Percentiles rank a stretch among this genome's conserved stretches.
These are phyloP conservation scores for Luffa acutangula DNA, from an alignment of 306 rosid species.

Conservation along the genomic window DNA sequence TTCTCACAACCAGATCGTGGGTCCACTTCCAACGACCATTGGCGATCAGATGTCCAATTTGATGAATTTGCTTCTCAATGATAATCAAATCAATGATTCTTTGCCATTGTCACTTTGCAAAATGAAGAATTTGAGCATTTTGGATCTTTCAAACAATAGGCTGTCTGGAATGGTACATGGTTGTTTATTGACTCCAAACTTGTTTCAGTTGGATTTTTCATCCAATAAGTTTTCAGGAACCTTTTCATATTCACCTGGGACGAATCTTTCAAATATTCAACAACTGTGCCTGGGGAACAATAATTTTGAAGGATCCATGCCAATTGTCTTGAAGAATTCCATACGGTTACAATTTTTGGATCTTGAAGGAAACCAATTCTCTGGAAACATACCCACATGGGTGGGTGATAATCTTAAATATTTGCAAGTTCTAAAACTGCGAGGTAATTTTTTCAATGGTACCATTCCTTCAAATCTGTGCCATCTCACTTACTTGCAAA, in stretches of 20 bases:
- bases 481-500: background rate
- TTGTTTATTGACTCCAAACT: background rate
- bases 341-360: background rate
- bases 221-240: background rate
- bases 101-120: background rate
- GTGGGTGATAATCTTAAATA: background rate
- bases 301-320: background rate
- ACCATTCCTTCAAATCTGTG: background rate
- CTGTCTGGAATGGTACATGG: background rate
- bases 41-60: background rate
- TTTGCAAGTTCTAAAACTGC: background rate
- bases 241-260: background rate
- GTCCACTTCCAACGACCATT: background rate
- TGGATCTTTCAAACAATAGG: background rate
- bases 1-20: constrained; percentile 2
- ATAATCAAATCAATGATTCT: background rate
- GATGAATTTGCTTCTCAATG: background rate
- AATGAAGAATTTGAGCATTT: background rate
- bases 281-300: background rate
- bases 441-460: background rate
- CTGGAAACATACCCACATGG: background rate
- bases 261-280: background rate
- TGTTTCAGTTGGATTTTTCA: background rate
- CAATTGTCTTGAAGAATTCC: background rate
- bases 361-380: background rate